These are phyloP conservation scores for Didymosphaeria variabile DNA, from an alignment of 2,329 filamentous ascomycete genomes.

Conservation along the genomic window DNA sequence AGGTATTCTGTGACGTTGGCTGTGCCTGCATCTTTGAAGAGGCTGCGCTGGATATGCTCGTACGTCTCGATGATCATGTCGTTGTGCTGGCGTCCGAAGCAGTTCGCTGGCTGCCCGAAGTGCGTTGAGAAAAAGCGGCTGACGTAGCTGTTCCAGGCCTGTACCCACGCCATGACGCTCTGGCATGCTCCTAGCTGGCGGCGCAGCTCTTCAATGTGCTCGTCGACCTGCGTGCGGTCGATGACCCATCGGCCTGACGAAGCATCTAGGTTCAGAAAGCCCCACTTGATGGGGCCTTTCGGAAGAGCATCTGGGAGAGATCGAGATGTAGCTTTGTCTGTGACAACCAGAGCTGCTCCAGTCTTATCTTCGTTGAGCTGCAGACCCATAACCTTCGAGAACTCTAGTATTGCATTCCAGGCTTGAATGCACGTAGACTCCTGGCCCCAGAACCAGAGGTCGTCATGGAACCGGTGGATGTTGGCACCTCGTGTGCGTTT, in stretches of 20 bases:
- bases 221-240: constrained; percentile 66
- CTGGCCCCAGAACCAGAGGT: constrained; percentile 73
- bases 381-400: constrained; percentile 65
- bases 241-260: constrained; percentile 65
- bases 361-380: constrained; percentile 68
- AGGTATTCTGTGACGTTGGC: constrained; percentile 64
- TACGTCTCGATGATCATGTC: constrained; percentile 64
- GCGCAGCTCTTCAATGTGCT: constrained; percentile 67
- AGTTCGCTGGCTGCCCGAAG: constrained; percentile 64
- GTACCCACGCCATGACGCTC: constrained; percentile 67
- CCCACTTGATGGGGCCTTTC: constrained; percentile 65
- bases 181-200: constrained; percentile 65
- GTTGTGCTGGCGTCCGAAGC: constrained; percentile 64
- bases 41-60: constrained; percentile 59
- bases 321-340: constrained; percentile 31
- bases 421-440: constrained; percentile 63
- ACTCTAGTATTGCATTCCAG: constrained; percentile 67
- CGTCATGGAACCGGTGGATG: constrained; percentile 71
- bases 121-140: constrained; percentile 66
- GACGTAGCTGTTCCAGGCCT: constrained; percentile 68
- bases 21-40: constrained; percentile 55
- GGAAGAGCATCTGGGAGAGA: constrained; percentile 54
- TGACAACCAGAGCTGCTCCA: constrained; percentile 58
- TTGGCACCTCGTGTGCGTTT: constrained; percentile 62
- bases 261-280: constrained; percentile 66